Percentiles rank a stretch among this genome's conserved stretches.
These are phyloP conservation scores for Pistacia integerrima DNA, from an alignment of 345 rosid genomes.

Conservation along the genomic window DNA sequence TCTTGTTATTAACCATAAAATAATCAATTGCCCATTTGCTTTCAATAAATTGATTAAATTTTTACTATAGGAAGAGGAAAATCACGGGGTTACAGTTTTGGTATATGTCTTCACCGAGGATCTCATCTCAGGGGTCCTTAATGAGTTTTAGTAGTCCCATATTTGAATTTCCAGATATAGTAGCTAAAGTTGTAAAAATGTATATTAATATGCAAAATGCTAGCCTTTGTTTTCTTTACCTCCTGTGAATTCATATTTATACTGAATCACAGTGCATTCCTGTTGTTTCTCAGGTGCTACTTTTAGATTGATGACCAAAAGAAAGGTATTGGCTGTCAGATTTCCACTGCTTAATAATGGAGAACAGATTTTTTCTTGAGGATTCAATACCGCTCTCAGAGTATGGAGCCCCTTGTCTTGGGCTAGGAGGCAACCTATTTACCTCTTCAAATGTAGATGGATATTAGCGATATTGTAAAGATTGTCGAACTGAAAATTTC, in stretches of 20 bases:
- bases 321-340: neutral
- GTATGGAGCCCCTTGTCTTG: neutral
- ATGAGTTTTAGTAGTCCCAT: no score
- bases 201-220: neutral
- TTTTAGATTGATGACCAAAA: neutral
- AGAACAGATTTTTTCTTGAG: neutral
- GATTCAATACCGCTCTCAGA: constrained; percentile 1
- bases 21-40: no score
- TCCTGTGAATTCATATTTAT: neutral
- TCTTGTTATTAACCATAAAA: no score
- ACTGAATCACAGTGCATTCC: neutral
- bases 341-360: neutral
- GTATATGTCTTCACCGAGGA: no score
- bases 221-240: neutral
- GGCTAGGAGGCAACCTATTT: neutral
- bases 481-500: constrained; percentile 12
- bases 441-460: constrained; percentile 11
- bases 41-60: no score
- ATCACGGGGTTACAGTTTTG: no score
- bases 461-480: constrained; percentile 29
- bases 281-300: constrained; percentile 2
- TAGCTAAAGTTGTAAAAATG: neutral
- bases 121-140: no score
- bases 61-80: no score
- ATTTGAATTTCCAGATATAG: neutral